These are phyloP conservation scores for Leishmania guyanensis DNA, from an alignment of 208 protist genomes.

Conservation along the genomic window DNA sequence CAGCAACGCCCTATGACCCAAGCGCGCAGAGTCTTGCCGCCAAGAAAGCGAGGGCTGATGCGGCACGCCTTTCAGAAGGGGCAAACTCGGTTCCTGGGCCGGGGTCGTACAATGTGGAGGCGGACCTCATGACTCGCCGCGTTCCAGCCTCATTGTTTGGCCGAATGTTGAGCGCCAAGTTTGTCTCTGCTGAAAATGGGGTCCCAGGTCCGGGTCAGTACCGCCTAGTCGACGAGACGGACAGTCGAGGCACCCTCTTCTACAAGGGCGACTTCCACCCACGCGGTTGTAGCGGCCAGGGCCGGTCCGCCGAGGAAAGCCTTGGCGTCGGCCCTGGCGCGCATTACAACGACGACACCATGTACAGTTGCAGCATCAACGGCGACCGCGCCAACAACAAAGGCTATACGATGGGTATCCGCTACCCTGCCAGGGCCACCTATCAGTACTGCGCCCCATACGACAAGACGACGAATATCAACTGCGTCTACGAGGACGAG, in stretches of 20 bases:
- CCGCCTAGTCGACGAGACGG: slow-evolving; percentile 21
- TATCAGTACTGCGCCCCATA: slow-evolving; percentile 69
- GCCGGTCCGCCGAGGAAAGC: slow-evolving; percentile 18
- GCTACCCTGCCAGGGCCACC: slow-evolving; percentile 77
- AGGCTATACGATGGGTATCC: slow-evolving; percentile 71
- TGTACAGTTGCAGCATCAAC: slow-evolving; percentile 57
- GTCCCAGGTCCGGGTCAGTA: slow-evolving; percentile 73
- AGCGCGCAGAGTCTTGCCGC: slow-evolving; percentile 18
- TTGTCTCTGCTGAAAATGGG: slow-evolving; percentile 31
- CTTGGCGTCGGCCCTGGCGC: slow-evolving; percentile 38
- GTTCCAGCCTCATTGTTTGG: slow-evolving; percentile 32
- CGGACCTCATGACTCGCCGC: slow-evolving; percentile 13
- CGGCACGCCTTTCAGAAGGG: slow-evolving; percentile 16
- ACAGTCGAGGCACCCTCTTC: slow-evolving; percentile 48
- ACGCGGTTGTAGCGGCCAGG: slow-evolving; percentile 25
- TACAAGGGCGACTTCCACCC: slow-evolving; percentile 77
- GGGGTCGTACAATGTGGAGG: slow-evolving; percentile 26
- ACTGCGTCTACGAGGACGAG: slow-evolving; percentile 80
- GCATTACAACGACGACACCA: slow-evolving; percentile 60
- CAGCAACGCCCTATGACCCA: slow-evolving; percentile 39
- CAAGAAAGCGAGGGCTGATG: slow-evolving; percentile 17
- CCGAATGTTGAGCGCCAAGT: slow-evolving; percentile 30
- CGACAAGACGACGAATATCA: slow-evolving; percentile 78
- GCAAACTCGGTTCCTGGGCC: slow-evolving; percentile 11
- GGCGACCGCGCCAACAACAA: slow-evolving; percentile 45